These are phyloP conservation scores for Schrenkiella parvula DNA, from an alignment of 345 rosid genomes.

Conservation along the genomic window DNA sequence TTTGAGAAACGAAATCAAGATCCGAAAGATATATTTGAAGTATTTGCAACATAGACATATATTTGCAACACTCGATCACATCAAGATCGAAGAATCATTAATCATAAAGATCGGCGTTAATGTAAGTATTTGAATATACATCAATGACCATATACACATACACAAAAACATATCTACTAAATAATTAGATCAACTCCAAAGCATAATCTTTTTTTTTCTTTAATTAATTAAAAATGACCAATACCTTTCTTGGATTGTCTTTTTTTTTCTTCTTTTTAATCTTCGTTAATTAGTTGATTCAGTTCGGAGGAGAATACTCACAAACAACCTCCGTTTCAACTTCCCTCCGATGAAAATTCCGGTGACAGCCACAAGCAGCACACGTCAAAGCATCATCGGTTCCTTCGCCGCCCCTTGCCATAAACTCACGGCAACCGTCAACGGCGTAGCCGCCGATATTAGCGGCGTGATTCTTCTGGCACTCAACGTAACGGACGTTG, in stretches of 20 bases:
- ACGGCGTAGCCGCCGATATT: constrained; percentile 65
- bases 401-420: constrained; percentile 63
- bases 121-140: constrained; percentile 22
- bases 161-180: neutral
- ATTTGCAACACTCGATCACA: neutral
- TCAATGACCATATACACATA: constrained; percentile 10
- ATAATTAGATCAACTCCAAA: constrained; percentile 9
- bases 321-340: constrained; percentile 60
- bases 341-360: constrained; percentile 65
- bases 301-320: constrained; percentile 51
- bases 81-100: constrained; percentile 5
- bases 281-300: constrained; percentile 6
- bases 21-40: neutral
- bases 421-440: constrained; percentile 83
- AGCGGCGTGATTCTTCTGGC: constrained; percentile 80
- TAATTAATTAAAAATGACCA: neutral
- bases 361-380: constrained; percentile 79
- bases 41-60: too few relatives aligned
- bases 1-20: neutral
- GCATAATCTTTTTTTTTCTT: neutral
- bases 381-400: constrained; percentile 49
- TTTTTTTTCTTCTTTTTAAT: neutral
- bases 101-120: constrained; percentile 16
- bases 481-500: constrained; percentile 63
- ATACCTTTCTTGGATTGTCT: neutral